Evolutionary conservation across 1,284 basidiomycete genomes (phyloP).

Genomic region (Austroboletus niveus): DNA sequence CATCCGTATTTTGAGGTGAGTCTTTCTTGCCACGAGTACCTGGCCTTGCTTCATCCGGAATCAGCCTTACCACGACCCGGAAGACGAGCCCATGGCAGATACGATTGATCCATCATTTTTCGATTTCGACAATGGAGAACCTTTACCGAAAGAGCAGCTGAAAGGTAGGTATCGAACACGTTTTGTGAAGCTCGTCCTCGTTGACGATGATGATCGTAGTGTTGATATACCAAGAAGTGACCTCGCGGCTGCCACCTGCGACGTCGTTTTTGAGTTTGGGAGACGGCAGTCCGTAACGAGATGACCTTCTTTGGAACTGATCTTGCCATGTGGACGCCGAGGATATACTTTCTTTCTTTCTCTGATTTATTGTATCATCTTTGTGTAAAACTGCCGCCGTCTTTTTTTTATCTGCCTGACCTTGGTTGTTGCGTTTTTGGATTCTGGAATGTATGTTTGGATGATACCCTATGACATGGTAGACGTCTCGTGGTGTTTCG

Average conservation of each 20-base stretch:
- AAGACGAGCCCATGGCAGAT: constrained; percentile 81
- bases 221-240: constrained; percentile 32
- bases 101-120: constrained; percentile 87
- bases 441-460: neutral
- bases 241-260: constrained; percentile 11
- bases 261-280: constrained; percentile 17
- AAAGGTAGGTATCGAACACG: constrained; percentile 44
- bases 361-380: constrained; percentile 1
- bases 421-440: neutral
- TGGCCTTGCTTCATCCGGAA: neutral
- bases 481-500: too few species aligned
- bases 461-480: constrained; percentile 13
- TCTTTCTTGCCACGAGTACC: neutral
- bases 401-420: constrained; percentile 5
- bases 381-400: constrained; percentile 1
- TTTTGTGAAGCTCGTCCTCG: neutral
- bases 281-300: constrained; percentile 5
- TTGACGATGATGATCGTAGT: constrained; percentile 9
- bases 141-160: constrained; percentile 65
- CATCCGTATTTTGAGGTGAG: constrained; percentile 87
- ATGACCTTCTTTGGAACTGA: too few species aligned
- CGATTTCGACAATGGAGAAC: constrained; percentile 77
- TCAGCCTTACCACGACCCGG: constrained; percentile 85
- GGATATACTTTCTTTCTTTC: neutral
- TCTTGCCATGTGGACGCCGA: neutral